These are phyloP conservation scores for Pseudocercospora macadamiae DNA, from an alignment of 2,329 filamentous ascomycete genomes.

Conservation along the genomic window DNA sequence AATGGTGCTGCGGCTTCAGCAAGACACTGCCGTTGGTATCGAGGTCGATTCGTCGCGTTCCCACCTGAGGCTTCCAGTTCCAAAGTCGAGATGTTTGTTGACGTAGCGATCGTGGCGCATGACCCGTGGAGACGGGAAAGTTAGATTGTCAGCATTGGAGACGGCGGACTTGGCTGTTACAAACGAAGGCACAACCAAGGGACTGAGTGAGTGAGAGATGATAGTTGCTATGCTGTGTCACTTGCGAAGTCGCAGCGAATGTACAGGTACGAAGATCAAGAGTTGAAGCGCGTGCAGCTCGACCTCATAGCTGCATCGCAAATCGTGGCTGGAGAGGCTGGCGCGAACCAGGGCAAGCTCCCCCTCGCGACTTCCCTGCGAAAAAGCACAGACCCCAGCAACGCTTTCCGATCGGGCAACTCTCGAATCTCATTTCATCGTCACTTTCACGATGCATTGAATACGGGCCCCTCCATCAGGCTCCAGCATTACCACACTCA, in stretches of 20 bases:
- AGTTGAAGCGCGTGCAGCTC: neutral
- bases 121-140: neutral
- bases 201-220: neutral
- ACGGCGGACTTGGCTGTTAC: neutral
- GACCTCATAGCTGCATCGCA: constrained; percentile 1
- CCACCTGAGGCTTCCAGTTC: neutral
- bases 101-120: neutral
- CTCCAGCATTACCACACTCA: neutral
- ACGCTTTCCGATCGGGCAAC: too few species aligned
- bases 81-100: neutral
- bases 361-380: too few species aligned
- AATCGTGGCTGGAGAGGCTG: neutral
- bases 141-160: neutral
- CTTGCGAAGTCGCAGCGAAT: neutral
- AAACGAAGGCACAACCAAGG: constrained; percentile 2
- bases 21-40: neutral
- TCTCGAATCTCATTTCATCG: neutral
- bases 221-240: neutral
- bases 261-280: too few species aligned
- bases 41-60: neutral
- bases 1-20: neutral
- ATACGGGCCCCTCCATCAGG: too few species aligned
- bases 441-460: neutral
- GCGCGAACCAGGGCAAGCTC: neutral
- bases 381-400: too few species aligned